Percentiles rank a stretch among this genome's conserved stretches.
Evolutionary conservation across 345 rosid genomes (phyloP).

Genomic region (Eucalyptus melliodora): DNA sequence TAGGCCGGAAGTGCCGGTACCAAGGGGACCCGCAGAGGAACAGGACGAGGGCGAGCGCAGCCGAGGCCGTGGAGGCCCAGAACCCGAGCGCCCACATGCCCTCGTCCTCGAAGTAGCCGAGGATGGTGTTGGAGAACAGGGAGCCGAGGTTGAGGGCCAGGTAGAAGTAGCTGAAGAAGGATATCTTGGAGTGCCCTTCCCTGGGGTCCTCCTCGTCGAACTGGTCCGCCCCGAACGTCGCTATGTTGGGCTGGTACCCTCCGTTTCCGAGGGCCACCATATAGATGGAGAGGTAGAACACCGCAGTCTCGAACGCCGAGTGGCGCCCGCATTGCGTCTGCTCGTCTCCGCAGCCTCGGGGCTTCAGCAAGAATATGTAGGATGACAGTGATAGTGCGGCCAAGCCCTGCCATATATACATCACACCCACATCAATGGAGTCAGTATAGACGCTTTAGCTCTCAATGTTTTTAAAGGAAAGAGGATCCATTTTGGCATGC

Average conservation of each 20-base stretch:
- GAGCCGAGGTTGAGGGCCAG: constrained; percentile 88
- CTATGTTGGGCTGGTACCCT: constrained; percentile 89
- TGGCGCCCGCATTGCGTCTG: constrained; percentile 48
- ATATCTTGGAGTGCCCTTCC: constrained; percentile 71
- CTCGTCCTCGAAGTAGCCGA: constrained; percentile 79
- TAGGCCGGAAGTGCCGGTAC: constrained; percentile 66
- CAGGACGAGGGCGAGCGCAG: constrained; percentile 45
- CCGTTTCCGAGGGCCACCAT: constrained; percentile 86
- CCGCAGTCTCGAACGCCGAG: constrained; percentile 25
- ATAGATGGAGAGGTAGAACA: constrained; percentile 74
- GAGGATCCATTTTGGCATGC: not conserved
- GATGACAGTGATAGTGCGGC: constrained; percentile 49
- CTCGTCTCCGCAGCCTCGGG: constrained; percentile 69
- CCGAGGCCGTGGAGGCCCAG: constrained; percentile 84
- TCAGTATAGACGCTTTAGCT: not conserved
- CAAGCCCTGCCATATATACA: constrained; percentile 40
- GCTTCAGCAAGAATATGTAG: constrained; percentile 44
- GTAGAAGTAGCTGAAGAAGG: constrained; percentile 95
- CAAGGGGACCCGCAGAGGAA: constrained; percentile 71
- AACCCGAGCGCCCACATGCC: constrained; percentile 86
- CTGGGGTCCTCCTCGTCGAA: constrained; percentile 80
- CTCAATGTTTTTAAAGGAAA: not conserved
- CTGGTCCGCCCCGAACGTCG: constrained; percentile 96
- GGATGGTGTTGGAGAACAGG: constrained; percentile 76
- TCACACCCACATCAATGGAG: not conserved